These are phyloP conservation scores for Boletus sp. DNA, from an alignment of 768 basidiomycete genomes.

Conservation along the genomic window DNA sequence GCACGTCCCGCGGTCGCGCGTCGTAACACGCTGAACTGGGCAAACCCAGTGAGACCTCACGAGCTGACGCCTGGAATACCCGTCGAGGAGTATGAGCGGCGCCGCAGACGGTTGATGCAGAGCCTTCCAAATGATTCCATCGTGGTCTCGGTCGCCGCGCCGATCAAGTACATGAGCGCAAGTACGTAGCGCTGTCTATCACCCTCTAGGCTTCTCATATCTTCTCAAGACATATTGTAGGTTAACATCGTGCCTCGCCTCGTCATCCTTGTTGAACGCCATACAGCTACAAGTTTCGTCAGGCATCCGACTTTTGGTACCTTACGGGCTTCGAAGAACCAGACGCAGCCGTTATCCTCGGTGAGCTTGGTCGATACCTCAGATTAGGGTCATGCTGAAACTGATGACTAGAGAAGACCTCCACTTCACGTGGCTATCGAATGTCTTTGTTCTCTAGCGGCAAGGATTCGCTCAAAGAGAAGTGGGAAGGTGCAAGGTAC, in stretches of 20 bases:
- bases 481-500: constrained; percentile 89
- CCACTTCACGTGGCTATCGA: constrained; percentile 71
- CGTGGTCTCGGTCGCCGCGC: constrained; percentile 76
- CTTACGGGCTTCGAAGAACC: constrained; percentile 95
- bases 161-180: constrained; percentile 82
- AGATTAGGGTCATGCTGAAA: constrained; percentile 1
- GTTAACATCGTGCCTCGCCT: constrained; percentile 26
- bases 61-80: constrained; percentile 86
- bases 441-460: constrained; percentile 85
- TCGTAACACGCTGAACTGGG: constrained; percentile 3
- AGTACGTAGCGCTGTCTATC: constrained; percentile 47
- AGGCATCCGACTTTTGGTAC: constrained; percentile 93
- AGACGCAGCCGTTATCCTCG: constrained; percentile 82
- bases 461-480: constrained; percentile 71
- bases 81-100: constrained; percentile 68
- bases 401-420: constrained; percentile 57
- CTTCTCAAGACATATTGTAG: constrained; percentile 69
- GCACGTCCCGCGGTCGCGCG: constrained; percentile 19
- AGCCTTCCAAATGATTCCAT: constrained; percentile 67
- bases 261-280: constrained; percentile 9
- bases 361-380: constrained; percentile 38
- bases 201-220: constrained; percentile 10
- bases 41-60: constrained; percentile 48
- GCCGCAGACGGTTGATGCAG: constrained; percentile 71
- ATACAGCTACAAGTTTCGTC: constrained; percentile 89